Percentiles rank a stretch among this genome's conserved stretches.
Evolutionary conservation across 257 asterid species (phyloP).

Genomic region (Solanum lignicaule): DNA sequence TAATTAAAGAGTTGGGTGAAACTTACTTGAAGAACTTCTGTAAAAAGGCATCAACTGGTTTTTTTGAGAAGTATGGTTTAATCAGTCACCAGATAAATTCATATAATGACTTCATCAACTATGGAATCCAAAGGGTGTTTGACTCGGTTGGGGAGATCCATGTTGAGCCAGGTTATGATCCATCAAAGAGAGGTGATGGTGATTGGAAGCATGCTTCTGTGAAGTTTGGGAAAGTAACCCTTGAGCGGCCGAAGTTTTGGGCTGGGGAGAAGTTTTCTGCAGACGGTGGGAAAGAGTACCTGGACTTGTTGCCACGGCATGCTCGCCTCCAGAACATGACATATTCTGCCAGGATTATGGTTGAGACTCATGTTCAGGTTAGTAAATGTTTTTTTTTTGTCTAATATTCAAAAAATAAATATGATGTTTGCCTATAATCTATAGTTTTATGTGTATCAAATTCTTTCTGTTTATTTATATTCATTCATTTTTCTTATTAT

Average conservation of each 20-base stretch:
- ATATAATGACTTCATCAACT: constrained; percentile 52
- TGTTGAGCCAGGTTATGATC: constrained; percentile 76
- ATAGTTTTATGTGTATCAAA: background rate
- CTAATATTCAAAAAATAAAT: background rate
- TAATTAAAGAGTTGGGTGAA: constrained; percentile 21
- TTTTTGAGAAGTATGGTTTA: constrained; percentile 68
- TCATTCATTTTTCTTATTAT: background rate
- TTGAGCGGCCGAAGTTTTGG: constrained; percentile 52
- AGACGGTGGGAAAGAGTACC: constrained; percentile 39
- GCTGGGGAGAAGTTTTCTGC: constrained; percentile 47
- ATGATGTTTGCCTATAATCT: background rate
- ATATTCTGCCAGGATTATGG: constrained; percentile 63
- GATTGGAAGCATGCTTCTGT: constrained; percentile 72
- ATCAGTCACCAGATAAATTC: constrained; percentile 85
- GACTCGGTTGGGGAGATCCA: constrained; percentile 71
- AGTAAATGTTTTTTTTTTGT: background rate
- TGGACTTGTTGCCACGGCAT: constrained; percentile 62
- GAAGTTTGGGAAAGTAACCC: constrained; percentile 69
- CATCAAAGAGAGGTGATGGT: constrained; percentile 69
- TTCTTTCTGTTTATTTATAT: background rate
- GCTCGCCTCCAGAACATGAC: constrained; percentile 94
- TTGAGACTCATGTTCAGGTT: constrained; percentile 62
- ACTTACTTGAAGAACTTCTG: constrained; percentile 36
- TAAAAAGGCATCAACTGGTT: constrained; percentile 55
- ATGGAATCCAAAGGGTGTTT: constrained; percentile 64